These are phyloP conservation scores for Glycine latifolia DNA, from an alignment of 306 rosid species.

Conservation along the genomic window DNA sequence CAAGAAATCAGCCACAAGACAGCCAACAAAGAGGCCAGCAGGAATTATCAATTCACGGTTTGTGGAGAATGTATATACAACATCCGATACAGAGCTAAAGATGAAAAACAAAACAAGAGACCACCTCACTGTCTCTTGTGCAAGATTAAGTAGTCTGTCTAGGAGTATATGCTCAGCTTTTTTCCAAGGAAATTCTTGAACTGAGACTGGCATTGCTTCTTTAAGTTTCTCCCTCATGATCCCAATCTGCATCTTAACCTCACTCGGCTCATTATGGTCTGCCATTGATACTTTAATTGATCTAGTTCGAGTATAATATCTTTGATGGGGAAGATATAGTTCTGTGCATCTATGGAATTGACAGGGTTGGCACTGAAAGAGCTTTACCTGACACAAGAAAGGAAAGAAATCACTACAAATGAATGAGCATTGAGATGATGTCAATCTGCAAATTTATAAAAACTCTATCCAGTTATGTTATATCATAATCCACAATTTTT, in stretches of 20 bases:
- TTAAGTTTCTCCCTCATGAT: constrained; percentile 46
- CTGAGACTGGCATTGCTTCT: constrained; percentile 48
- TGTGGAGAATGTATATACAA: constrained; percentile 47
- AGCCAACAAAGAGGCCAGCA: constrained; percentile 55
- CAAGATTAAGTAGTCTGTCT: constrained; percentile 43
- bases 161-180: constrained; percentile 51
- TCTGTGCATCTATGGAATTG: constrained; percentile 40
- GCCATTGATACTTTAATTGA: constrained; percentile 51
- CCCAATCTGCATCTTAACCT: constrained; percentile 47
- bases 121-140: constrained; percentile 54
- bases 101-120: constrained; percentile 51
- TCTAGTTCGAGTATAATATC: background rate
- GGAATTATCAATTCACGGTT: constrained; percentile 54
- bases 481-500: background rate
- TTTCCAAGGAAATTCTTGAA: constrained; percentile 60
- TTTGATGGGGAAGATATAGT: constrained; percentile 34
- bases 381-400: constrained; percentile 43
- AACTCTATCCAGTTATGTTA: background rate
- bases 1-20: constrained; percentile 52
- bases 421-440: constrained; percentile 8
- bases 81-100: constrained; percentile 49
- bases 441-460: background rate
- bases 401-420: background rate
- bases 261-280: constrained; percentile 49
- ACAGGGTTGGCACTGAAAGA: constrained; percentile 47